Base-by-base conservation (phyloP, 805 yeast genomes). In the Saccharomycopsis babjevae region DNA sequence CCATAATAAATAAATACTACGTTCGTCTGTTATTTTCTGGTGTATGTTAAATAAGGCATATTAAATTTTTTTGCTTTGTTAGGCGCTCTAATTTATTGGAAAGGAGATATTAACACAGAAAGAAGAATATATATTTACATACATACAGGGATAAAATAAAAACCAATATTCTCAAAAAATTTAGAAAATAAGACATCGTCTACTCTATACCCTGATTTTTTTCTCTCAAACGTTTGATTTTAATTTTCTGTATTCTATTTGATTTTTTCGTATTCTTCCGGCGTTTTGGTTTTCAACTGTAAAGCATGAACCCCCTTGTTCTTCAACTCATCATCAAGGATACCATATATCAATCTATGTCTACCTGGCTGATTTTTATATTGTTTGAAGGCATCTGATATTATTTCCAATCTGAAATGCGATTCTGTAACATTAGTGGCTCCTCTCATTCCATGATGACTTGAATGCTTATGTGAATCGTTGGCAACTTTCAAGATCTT, bases 391-490 rank as follows among this genome's bases (percentile, higher is more conserved):
- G 73, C 77, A 40, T 83, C 83, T 66, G 92, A 85, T 10, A 89
- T 88, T 5, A 92, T 78, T 56, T 83, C 85, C 42, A 93, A 72
- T 60, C 89, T 74, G 72, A 92, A 90, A 71, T 93, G 97, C 0
- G 96, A 86, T 72, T 93, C 97, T 1, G 80, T 78, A 16, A 75
- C 77, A 71, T 90, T 90, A 1, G 78, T 66, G 8, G 92, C 89
- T 3, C 86, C 90, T 59, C 84, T 79, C 75, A 89, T 79, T 1
- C 96, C 91, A 61, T 84, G 85, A 71, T 93, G 98, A 65, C 89
- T 92, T 1, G 91, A 83, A 72, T 93, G 98, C 70, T 88, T 88
- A 72, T 83, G 83, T 6, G 97, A 89, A 72, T 93, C 97, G 70
- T 93, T 93, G 61, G 75, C 76, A 5, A 93, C 78, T 38, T 75